Conservation (phyloP, 176 grass and related monocot genomes). For the Pontederia crassipes region DNA sequence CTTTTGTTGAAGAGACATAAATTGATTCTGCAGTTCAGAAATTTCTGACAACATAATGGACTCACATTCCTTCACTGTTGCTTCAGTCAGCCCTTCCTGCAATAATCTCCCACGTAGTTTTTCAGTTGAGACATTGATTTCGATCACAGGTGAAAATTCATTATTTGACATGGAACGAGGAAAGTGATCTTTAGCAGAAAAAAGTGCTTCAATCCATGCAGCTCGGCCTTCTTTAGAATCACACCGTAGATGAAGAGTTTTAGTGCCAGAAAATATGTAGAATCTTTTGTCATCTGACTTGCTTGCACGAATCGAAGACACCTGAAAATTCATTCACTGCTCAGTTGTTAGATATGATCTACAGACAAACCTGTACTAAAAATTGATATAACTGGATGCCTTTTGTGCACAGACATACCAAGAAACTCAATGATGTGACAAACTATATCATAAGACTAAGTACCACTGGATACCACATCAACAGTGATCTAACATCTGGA, state of each 20-base stretch:
- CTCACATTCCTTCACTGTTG: slow-evolving; percentile 64
- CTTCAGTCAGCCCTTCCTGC: slow-evolving; percentile 62
- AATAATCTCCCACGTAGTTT: slow-evolving; percentile 48
- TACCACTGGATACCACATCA: too few relatives aligned
- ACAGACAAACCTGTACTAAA: not conserved
- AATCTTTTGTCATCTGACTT: slow-evolving; percentile 99
- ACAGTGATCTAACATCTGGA: too few relatives aligned
- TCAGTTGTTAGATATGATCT: not conserved
- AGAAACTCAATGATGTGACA: not conserved
- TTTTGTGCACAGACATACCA: not conserved
- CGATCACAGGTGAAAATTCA: slow-evolving; percentile 37
- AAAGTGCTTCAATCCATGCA: slow-evolving; percentile 60
- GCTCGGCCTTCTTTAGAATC: slow-evolving; percentile 68
- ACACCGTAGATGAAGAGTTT: slow-evolving; percentile 78
- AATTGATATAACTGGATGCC: not conserved
- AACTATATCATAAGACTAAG: too few relatives aligned
- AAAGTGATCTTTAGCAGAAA: slow-evolving; percentile 61
- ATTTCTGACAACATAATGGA: slow-evolving; percentile 79
- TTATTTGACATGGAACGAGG: slow-evolving; percentile 39
- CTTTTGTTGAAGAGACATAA: slow-evolving; percentile 59
- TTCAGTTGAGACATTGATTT: slow-evolving; percentile 56
- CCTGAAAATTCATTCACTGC: slow-evolving; percentile 37
- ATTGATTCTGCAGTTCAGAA: slow-evolving; percentile 57
- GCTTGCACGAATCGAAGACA: slow-evolving; percentile 80
- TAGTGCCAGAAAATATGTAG: slow-evolving; percentile 92